Evolutionary conservation across 2,329 filamentous ascomycete genomes (phyloP).

Genomic region (Clarireedia sp.): DNA sequence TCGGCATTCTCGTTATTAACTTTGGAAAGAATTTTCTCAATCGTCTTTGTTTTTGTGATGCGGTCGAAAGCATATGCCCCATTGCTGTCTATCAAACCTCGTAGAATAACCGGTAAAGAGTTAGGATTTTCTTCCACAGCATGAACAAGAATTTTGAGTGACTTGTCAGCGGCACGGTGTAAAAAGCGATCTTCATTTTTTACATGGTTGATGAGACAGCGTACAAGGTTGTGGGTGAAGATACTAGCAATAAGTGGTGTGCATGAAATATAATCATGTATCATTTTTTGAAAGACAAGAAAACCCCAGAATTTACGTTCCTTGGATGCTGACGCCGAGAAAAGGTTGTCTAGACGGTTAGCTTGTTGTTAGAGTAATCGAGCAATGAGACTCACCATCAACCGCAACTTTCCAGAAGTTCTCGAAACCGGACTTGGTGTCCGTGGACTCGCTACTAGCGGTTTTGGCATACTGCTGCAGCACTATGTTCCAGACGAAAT

Average conservation of each 20-base stretch:
- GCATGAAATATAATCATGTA: slow-evolving; percentile 46
- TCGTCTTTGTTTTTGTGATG: slow-evolving; percentile 74
- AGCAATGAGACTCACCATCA: slow-evolving; percentile 56
- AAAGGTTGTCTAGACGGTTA: slow-evolving; percentile 60
- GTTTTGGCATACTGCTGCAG: slow-evolving; percentile 45
- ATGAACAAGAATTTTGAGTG: slow-evolving; percentile 62
- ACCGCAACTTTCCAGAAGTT: slow-evolving; percentile 83
- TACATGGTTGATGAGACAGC: slow-evolving; percentile 75
- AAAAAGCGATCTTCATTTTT: slow-evolving; percentile 70
- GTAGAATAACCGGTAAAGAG: slow-evolving; percentile 53
- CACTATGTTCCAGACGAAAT: slow-evolving; percentile 82
- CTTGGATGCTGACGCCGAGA: slow-evolving; percentile 71
- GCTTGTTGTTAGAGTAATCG: background rate
- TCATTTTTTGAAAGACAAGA: slow-evolving; percentile 71
- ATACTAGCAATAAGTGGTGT: slow-evolving; percentile 46
- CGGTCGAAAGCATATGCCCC: slow-evolving; percentile 78
- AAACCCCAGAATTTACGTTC: slow-evolving; percentile 91
- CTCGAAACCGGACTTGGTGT: slow-evolving; percentile 43
- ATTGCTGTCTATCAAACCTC: slow-evolving; percentile 59
- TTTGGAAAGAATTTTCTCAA: slow-evolving; percentile 48
- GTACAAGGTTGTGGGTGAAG: slow-evolving; percentile 78
- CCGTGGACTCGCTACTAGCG: slow-evolving; percentile 24
- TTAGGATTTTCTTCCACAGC: slow-evolving; percentile 54
- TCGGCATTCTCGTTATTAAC: slow-evolving; percentile 24
- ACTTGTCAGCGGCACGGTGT: slow-evolving; percentile 69